A percentile compares a stretch with the other conserved stretches of the same genome.
Evolutionary conservation across 805 yeast genomes (phyloP).

Genomic region (Barnettozyma siamensis): DNA sequence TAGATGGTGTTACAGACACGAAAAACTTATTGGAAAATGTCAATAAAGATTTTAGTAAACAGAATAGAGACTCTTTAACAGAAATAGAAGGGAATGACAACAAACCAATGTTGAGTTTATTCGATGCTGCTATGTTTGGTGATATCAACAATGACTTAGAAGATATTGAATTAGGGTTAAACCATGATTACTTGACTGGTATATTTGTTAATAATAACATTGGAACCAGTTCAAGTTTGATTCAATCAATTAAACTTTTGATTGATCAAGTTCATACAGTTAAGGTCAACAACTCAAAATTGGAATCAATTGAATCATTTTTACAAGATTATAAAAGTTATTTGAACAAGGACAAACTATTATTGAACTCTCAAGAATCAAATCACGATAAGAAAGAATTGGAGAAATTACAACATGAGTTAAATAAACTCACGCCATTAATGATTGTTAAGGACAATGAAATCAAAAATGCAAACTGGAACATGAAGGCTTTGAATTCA

Average conservation of each 20-base stretch:
- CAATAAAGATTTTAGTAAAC: conserved; percentile 5
- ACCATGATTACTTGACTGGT: conserved; percentile 45
- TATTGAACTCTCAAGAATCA: conserved; percentile 1
- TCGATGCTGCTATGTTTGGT: conserved; percentile 59
- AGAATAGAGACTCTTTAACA: not conserved
- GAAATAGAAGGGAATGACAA: conserved; percentile 15
- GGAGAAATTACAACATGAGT: not conserved
- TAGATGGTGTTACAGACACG: conserved; percentile 26
- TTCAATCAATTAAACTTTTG: conserved; percentile 48
- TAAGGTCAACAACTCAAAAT: conserved; percentile 51
- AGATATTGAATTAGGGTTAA: conserved; percentile 43
- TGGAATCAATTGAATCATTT: conserved; percentile 50
- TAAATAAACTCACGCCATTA: not conserved
- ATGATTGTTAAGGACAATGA: conserved; percentile 3
- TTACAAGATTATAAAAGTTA: conserved; percentile 40
- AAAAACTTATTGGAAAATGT: conserved; percentile 8
- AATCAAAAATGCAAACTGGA: not conserved
- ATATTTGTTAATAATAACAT: conserved; percentile 55
- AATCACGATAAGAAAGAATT: conserved; percentile 1
- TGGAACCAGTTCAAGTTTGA: conserved; percentile 49
- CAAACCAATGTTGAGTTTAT: conserved; percentile 29
- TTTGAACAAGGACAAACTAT: conserved; percentile 6
- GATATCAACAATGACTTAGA: conserved; percentile 45
- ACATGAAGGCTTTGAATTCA: not conserved
- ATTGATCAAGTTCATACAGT: conserved; percentile 51